Conservation (phyloP, 768 basidiomycete species). For the Tylopilus sp. region DNA sequence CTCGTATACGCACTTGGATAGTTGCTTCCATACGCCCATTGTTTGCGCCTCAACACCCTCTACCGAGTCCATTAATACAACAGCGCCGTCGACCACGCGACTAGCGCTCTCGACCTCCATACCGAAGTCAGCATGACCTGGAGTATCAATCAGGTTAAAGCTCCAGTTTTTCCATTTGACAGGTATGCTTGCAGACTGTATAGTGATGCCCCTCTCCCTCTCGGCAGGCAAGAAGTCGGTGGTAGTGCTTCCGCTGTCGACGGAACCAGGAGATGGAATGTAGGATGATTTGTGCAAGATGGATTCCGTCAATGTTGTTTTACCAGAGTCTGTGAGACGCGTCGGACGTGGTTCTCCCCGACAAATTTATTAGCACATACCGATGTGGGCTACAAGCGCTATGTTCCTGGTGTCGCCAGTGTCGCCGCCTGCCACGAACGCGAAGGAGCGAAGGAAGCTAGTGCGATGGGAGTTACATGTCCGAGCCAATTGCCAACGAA, state of each 20-base stretch:
- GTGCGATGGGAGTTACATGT: constrained; percentile 11
- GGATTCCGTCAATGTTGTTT: constrained; percentile 87
- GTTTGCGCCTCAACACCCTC: constrained; percentile 92
- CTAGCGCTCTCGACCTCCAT: constrained; percentile 96
- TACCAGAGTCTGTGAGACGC: constrained; percentile 67
- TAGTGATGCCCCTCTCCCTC: constrained; percentile 87
- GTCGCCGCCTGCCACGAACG: constrained; percentile 29
- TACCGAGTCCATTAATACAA: constrained; percentile 85
- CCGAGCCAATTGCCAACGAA: constrained; percentile 6
- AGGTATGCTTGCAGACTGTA: constrained; percentile 89
- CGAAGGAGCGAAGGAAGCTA: constrained; percentile 15
- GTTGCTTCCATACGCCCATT: constrained; percentile 82
- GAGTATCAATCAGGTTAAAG: constrained; percentile 87
- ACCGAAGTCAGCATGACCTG: constrained; percentile 93
- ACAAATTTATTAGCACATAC: constrained; percentile 36
- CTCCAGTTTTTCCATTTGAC: constrained; percentile 83
- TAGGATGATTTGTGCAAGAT: constrained; percentile 75
- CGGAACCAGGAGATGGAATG: constrained; percentile 70
- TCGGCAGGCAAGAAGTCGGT: constrained; percentile 90
- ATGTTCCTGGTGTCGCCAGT: constrained; percentile 61
- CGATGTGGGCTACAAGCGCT: constrained; percentile 87
- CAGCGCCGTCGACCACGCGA: constrained; percentile 84
- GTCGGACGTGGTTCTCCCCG: constrained; percentile 1
- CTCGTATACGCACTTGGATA: constrained; percentile 63
- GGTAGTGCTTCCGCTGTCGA: constrained; percentile 87